Base-by-base conservation (phyloP, 2,329 filamentous ascomycete species). In the Aspergillus bombycis region DNA sequence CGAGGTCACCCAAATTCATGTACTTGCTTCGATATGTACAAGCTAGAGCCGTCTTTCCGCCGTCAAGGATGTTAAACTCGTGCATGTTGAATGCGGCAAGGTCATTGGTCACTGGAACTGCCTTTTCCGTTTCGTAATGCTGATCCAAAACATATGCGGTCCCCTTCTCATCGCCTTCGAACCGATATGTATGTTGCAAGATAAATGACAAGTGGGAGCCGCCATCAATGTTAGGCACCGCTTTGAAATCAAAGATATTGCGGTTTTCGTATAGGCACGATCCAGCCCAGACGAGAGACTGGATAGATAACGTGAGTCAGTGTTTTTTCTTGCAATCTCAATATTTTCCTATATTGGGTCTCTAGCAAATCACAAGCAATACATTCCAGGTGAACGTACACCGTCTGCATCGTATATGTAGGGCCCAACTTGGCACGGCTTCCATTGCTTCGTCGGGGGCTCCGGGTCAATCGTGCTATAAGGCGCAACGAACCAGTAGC, bases 371-470 rank as follows among this genome's bases (percentile, higher is more conserved):
- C 56, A 36, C 36, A 32, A 23, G 21, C 28, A 7, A 16, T 23
- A 9, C 26, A 32, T 30, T 21, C 21, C 45, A 38, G 45, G 57
- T 38, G 58, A 53, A 67, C 74, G 57, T 73, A 79, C 77, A 57
- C 81, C 82, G 69, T 77, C 74, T 65, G 79, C 81, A 70, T 84
- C 82, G 68, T 82, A 84, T 43, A 84, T 84, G 67, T 84, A 79
- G 30, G 82, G 78, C 7, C 81, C 81, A 46, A 80, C 75, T 69
- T 83, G 81, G 65, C 78, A 72, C 56, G 81, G 80, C 59, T 79
- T 75, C 65, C 68, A 74, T 52, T 69, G 70, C 43, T 72, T 66
- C 26, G 71, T 70, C 21, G 67, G 66, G 21, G 58, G 38, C 52
- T 75, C 72, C 10, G 67, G 70, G 1, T 66, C 64, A 55, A 73